phyloP scores from a whole-genome alignment of 176 grass and related monocot species.

The Echinochloa phyllopogon region DNA sequence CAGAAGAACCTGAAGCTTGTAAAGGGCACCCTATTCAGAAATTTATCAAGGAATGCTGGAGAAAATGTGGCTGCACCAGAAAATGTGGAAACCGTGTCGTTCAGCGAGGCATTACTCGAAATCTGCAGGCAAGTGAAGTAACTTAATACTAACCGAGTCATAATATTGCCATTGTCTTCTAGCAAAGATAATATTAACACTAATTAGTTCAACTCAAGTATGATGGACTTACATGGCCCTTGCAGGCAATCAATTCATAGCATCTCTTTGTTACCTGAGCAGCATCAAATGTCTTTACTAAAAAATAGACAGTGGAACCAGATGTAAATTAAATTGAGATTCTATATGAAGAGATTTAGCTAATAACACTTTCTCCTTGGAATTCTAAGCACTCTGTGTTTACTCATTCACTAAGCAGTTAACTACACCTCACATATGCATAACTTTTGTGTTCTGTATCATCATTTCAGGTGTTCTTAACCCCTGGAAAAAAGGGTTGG shows the following conservation, averaged over 20 bases:
- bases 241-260: not conserved
- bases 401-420: conserved; percentile 6
- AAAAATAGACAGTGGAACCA: not conserved
- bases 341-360: not conserved
- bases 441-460: conserved; percentile 20
- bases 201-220: conserved; percentile 19
- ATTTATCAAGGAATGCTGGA: conserved; percentile 98
- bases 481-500: conserved; percentile 77
- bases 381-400: not conserved
- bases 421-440: not conserved
- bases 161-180: conserved; percentile 23
- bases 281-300: not conserved
- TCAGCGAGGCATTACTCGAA: conserved; percentile 73
- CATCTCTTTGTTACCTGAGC: conserved; percentile 3
- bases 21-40: conserved; percentile 76
- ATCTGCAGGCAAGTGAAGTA: conserved; percentile 65
- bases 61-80: conserved; percentile 76
- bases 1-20: conserved; percentile 57
- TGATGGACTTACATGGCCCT: not conserved
- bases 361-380: not conserved
- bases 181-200: conserved; percentile 14
- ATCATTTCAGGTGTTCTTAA: conserved; percentile 81
- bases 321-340: not conserved
- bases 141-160: not conserved
- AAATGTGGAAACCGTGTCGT: conserved; percentile 89